Percentiles rank a stretch among this genome's conserved stretches.
These are phyloP conservation scores for Beauveria bassiana DNA, from an alignment of 2,329 filamentous ascomycete genomes.

Conservation along the genomic window DNA sequence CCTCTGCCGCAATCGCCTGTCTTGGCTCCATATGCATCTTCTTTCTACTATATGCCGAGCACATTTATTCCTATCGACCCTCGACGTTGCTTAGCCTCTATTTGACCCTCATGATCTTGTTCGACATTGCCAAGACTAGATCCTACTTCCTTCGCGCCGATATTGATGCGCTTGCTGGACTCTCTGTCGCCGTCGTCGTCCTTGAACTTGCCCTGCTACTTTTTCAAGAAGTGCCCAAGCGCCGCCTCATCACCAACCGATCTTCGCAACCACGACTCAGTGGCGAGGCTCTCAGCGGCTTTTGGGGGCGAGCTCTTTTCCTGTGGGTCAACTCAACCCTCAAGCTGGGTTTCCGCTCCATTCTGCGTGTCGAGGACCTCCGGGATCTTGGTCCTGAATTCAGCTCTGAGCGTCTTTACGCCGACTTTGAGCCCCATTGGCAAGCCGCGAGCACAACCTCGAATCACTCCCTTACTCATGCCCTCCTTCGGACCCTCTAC, in stretches of 20 bases:
- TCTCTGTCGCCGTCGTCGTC: constrained; percentile 21
- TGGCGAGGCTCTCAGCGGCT: constrained; percentile 18
- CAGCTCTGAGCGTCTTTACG: neutral
- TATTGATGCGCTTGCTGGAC: constrained; percentile 17
- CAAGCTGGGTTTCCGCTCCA: constrained; percentile 4
- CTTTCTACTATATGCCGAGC: constrained; percentile 26
- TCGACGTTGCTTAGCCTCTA: constrained; percentile 25
- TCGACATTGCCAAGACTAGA: constrained; percentile 25
- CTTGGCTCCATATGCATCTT: constrained; percentile 21
- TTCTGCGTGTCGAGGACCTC: constrained; percentile 6
- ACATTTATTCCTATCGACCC: constrained; percentile 24
- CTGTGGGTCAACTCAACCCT: constrained; percentile 11
- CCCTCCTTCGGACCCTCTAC: constrained; percentile 2
- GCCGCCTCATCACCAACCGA: neutral
- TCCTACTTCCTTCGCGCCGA: constrained; percentile 26
- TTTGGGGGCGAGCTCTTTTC: constrained; percentile 14
- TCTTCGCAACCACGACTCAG: constrained; percentile 7
- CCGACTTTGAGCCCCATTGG: constrained; percentile 5
- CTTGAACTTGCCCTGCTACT: constrained; percentile 23
- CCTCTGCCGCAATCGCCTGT: constrained; percentile 21
- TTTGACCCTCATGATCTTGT: constrained; percentile 24
- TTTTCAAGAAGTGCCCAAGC: constrained; percentile 26
- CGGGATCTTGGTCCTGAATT: constrained; percentile 10
- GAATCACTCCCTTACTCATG: constrained; percentile 1
- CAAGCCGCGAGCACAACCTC: neutral